Evolutionary conservation across 768 basidiomycete species (phyloP).

Genomic region (Asterophora lycoperdoides): DNA sequence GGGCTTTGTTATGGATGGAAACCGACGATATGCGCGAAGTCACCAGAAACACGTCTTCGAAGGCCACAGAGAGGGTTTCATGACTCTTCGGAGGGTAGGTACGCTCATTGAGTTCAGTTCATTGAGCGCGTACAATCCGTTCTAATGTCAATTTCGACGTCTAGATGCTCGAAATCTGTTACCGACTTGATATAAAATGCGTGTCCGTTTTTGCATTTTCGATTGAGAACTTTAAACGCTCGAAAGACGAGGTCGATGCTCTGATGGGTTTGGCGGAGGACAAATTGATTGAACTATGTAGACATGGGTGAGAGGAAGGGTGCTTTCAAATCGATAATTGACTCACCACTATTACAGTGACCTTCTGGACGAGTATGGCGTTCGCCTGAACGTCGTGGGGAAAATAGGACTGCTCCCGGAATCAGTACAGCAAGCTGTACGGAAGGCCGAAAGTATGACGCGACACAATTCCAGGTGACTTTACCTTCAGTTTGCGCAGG

Average conservation of each 20-base stretch:
- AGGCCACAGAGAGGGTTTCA: conserved; percentile 85
- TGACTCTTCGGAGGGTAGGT: conserved; percentile 72
- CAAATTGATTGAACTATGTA: conserved; percentile 74
- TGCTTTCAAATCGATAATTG: too few relatives aligned
- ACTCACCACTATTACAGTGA: conserved; percentile 42
- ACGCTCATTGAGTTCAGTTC: conserved; percentile 1
- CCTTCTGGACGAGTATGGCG: conserved; percentile 75
- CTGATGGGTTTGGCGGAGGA: conserved; percentile 80
- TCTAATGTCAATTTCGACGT: neutral
- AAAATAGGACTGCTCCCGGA: conserved; percentile 69
- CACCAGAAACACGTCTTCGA: conserved; percentile 60
- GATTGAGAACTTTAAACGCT: conserved; percentile 94
- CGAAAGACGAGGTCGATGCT: conserved; percentile 78
- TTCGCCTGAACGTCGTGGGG: conserved; percentile 82
- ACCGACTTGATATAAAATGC: conserved; percentile 72
- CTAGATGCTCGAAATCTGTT: conserved; percentile 83
- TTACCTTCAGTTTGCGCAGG: neutral
- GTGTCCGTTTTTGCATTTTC: conserved; percentile 98
- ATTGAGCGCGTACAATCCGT: neutral
- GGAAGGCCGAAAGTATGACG: conserved; percentile 75
- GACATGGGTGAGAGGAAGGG: conserved; percentile 60
- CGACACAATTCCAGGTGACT: conserved; percentile 63
- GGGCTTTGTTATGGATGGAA: conserved; percentile 97
- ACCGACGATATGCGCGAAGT: conserved; percentile 81
- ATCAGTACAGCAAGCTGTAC: conserved; percentile 64